phyloP scores from a whole-genome alignment of 257 asterid species.

The Rehmannia glutinosa region DNA sequence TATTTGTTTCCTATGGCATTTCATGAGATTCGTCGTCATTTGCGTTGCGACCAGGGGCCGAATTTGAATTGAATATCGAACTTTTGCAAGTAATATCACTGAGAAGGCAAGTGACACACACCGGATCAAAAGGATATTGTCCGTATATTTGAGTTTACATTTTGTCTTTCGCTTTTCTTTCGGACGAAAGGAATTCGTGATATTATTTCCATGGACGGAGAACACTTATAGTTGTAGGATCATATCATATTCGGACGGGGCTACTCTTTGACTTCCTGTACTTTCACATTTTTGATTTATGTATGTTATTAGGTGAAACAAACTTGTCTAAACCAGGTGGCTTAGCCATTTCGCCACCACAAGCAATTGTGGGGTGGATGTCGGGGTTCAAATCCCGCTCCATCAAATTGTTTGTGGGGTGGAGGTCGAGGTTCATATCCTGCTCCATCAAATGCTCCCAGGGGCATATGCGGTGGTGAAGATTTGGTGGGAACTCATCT shows the following conservation, averaged over 20 bases:
- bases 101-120: slow-evolving; percentile 34
- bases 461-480: too few relatives aligned
- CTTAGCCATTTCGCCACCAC: too few relatives aligned
- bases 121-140: not conserved
- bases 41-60: slow-evolving; percentile 70
- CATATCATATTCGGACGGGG: not conserved
- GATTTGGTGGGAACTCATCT: too few relatives aligned
- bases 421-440: too few relatives aligned
- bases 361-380: too few relatives aligned
- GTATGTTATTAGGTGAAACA: not conserved
- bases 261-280: not conserved
- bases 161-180: not conserved
- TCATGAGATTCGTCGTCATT: slow-evolving; percentile 8
- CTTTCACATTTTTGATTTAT: not conserved
- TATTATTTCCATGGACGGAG: not conserved
- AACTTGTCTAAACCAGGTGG: too few relatives aligned
- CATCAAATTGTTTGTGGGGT: too few relatives aligned
- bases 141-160: slow-evolving; percentile 15
- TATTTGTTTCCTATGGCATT: not conserved
- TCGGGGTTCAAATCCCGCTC: too few relatives aligned
- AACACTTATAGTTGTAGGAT: not conserved
- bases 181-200: not conserved
- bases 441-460: too few relatives aligned
- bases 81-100: slow-evolving; percentile 61
- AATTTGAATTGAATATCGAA: slow-evolving; percentile 82